Evolutionary conservation across 2,329 filamentous ascomycete species (phyloP).

Genomic region (Didymella exigua): DNA sequence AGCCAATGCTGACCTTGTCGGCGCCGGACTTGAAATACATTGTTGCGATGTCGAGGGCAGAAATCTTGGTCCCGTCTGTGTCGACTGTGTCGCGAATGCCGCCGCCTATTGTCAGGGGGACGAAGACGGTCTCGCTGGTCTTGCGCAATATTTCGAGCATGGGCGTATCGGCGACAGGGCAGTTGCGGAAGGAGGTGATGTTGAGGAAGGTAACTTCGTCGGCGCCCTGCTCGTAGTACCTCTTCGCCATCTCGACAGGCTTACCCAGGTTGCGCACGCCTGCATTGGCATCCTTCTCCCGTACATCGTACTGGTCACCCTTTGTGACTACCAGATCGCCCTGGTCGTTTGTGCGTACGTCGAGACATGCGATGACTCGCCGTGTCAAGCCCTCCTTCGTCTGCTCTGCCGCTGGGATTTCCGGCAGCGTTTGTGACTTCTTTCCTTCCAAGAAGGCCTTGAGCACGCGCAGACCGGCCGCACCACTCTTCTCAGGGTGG

Average conservation of each 20-base stretch:
- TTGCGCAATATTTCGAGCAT: slow-evolving; percentile 93
- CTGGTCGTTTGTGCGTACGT: slow-evolving; percentile 91
- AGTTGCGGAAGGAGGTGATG: slow-evolving; percentile 97
- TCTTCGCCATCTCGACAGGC: slow-evolving; percentile 89
- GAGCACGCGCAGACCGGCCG: slow-evolving; percentile 81
- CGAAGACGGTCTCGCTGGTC: slow-evolving; percentile 90
- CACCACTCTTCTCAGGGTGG: slow-evolving; percentile 95
- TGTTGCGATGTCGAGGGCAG: slow-evolving; percentile 88
- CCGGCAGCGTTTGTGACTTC: slow-evolving; percentile 60
- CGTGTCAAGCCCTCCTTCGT: slow-evolving; percentile 77
- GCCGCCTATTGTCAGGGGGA: slow-evolving; percentile 92
- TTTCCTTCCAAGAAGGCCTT: slow-evolving; percentile 84
- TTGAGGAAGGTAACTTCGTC: slow-evolving; percentile 98
- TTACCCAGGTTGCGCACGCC: slow-evolving; percentile 92
- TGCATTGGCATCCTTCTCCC: slow-evolving; percentile 73
- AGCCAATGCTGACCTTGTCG: slow-evolving; percentile 97
- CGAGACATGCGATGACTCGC: slow-evolving; percentile 92
- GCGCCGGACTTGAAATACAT: slow-evolving; percentile 98
- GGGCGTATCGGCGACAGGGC: slow-evolving; percentile 85
- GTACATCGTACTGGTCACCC: slow-evolving; percentile 97
- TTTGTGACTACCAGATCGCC: slow-evolving; percentile 98
- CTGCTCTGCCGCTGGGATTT: slow-evolving; percentile 37
- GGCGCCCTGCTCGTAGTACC: slow-evolving; percentile 94
- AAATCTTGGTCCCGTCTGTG: slow-evolving; percentile 82
- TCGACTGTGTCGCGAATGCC: slow-evolving; percentile 94